A percentile compares a stretch with the other conserved stretches of the same genome.
Conservation (phyloP, 495 filamentous ascomycete species). For the Podospora anserina region DNA sequence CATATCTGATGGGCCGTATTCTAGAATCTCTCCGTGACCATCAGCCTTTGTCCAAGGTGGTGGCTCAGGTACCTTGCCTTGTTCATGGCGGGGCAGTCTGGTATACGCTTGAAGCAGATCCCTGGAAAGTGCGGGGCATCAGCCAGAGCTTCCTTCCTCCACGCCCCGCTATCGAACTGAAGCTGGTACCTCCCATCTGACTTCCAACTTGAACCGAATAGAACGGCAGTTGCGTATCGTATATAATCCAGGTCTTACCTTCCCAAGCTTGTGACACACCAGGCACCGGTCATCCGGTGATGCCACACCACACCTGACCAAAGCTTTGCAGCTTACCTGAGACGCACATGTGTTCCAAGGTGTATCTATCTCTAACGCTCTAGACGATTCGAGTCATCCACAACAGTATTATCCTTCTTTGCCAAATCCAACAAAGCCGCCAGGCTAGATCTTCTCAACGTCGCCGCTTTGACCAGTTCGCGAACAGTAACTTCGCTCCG, state of each 20-base stretch:
- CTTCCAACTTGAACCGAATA: background rate
- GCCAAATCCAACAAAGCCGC: background rate
- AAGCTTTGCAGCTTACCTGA: background rate
- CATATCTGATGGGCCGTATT: no score
- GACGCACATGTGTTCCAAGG: background rate
- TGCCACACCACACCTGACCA: conserved; percentile 15
- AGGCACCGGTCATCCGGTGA: conserved; percentile 9
- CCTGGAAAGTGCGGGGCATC: conserved; percentile 21
- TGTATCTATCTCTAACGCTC: background rate
- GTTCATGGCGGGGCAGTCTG: conserved; percentile 4
- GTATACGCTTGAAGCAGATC: background rate
- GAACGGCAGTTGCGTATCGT: background rate
- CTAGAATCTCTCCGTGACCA: no score
- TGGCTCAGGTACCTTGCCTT: no score
- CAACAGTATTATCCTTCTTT: background rate
- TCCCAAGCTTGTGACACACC: conserved; percentile 7
- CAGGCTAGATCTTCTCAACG: background rate
- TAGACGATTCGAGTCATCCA: conserved; percentile 7
- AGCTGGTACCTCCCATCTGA: conserved; percentile 10
- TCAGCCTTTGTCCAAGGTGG: no score
- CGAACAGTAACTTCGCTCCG: background rate
- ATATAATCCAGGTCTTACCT: background rate
- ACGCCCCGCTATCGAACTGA: conserved; percentile 13
- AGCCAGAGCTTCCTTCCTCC: conserved; percentile 14
- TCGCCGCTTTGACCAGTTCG: background rate